Base-by-base conservation (phyloP, 1,284 basidiomycete species). In the Pascua guehoae region DNA sequence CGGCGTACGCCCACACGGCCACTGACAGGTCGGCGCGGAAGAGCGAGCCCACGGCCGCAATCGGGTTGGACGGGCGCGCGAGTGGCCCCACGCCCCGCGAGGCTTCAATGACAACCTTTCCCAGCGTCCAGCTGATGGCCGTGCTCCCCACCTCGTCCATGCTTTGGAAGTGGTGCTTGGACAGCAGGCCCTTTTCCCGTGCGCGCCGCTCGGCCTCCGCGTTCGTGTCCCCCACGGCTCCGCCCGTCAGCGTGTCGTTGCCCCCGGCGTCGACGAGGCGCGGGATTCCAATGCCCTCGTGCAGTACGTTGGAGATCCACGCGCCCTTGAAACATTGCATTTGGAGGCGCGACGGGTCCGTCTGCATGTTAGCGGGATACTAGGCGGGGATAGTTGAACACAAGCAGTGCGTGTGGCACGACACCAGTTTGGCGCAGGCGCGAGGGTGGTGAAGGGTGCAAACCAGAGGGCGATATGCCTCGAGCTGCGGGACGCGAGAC, bases 321-420 rank as follows among this genome's bases (percentile, higher is more conserved):
- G 95, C 94, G 1, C 95, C 92, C 75, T 99, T 99, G 86, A 99
- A 98, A 74, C 96, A 98, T 72, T 99, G 96, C 88, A 95, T 90
- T 78, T 95, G 85, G 59, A 98, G 78, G 39, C 95, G 84, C 41
- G 88, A 84, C 42, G 89, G 77, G 70, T 94, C 91, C 53, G 96
- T 86, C 66, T 77, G 57, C 8, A 7, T 15, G 50, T 59, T 38
- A 49, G 51, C 54, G 37, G 2, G 66, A n/a, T n/a, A n/a, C n/a
- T n/a, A n/a, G n/a, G n/a, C n/a, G n/a, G n/a, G n/a, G n/a, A n/a
- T n/a, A n/a, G n/a, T n/a, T n/a, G n/a, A n/a, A n/a, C n/a, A n/a
- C n/a, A n/a, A n/a, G n/a, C n/a, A n/a, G n/a, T n/a, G n/a, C n/a
- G n/a, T n/a, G n/a, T n/a, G n/a, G n/a, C n/a, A n/a, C n/a, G n/a